Base-by-base conservation (phyloP, 129 eudicot genomes). In the Saposhnikovia divaricata region DNA sequence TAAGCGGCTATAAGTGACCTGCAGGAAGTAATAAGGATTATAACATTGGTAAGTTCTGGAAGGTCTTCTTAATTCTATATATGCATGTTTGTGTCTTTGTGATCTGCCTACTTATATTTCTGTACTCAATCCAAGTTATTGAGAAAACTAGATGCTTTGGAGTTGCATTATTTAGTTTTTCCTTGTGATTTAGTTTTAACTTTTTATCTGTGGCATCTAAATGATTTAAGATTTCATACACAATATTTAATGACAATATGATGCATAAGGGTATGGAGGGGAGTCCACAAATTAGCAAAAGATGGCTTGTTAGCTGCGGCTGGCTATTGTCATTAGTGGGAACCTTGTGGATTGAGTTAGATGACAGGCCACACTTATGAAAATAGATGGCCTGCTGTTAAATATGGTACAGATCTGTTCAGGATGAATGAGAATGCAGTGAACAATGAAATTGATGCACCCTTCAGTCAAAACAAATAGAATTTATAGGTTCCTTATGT, bases 1-100 rank as follows among this genome's bases (percentile, higher is more conserved):
- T 92, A 96, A 74, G 99, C 99, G 43, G 99, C 99, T 85, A 96
- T 96, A 53, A 96, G 89, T 74, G 99, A 96, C 90, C 99, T 95
- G 94, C 88, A 92, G 73, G 68, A 81, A 75, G 65, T 76, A 74
- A 77, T 63, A 61, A 79, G 77, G 18, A 43, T 85, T 28, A 72
- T 21, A 27, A 61, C 34, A 61, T 61, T 61, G 69, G 34, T 10
- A 61, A 61, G 69, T 74, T 63, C 72, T 13, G 19, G 21, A 76
- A 10, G 38, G 38, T 37, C 39, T 47, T 68, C 45, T 44, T 25
- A 42, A 23, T n/a, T 68, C 42, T 69, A 69, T 34, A 15, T 69
- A 14, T 69, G 40, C 44, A 14, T 34, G 44, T 69, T 42, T 34
- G 0, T 68, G 43, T 69, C 8, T 21, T 28, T 28, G 7, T 34